Conservation (phyloP, 2,329 filamentous ascomycete species). For the Microdochium nivale region DNA sequence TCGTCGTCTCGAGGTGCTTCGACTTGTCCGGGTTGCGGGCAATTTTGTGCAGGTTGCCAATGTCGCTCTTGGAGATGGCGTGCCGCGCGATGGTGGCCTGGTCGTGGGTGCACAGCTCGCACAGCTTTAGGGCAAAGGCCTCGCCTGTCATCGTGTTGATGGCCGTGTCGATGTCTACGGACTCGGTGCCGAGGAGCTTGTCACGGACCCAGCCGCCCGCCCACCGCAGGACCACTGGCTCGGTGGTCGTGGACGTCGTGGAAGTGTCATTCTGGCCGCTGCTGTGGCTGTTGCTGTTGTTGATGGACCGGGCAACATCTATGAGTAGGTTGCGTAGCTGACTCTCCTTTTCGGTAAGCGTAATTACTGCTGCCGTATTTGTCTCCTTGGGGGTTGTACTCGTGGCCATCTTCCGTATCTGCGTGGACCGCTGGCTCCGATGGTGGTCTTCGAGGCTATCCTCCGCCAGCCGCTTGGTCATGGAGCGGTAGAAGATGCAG, state of each 20-base stretch:
- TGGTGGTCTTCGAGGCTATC: slow-evolving; percentile 9
- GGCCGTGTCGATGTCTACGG: slow-evolving; percentile 76
- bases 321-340: slow-evolving; percentile 70
- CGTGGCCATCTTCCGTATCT: slow-evolving; percentile 18
- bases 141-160: slow-evolving; percentile 82
- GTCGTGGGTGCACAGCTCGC: slow-evolving; percentile 52
- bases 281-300: slow-evolving; percentile 32
- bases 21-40: slow-evolving; percentile 91
- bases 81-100: slow-evolving; percentile 55
- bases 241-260: slow-evolving; percentile 13
- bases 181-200: slow-evolving; percentile 64
- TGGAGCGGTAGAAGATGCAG: slow-evolving; percentile 6
- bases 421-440: slow-evolving; percentile 8
- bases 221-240: slow-evolving; percentile 62
- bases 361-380: slow-evolving; percentile 24
- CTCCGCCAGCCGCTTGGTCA: slow-evolving; percentile 19
- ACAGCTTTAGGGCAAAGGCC: slow-evolving; percentile 61
- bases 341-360: slow-evolving; percentile 61
- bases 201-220: slow-evolving; percentile 85
- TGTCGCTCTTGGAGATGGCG: slow-evolving; percentile 43
- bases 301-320: slow-evolving; percentile 68
- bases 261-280: not conserved
- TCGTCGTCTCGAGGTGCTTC: slow-evolving; percentile 90
- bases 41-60: slow-evolving; percentile 79
- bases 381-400: slow-evolving; percentile 17